Percentiles rank a stretch among this genome's conserved stretches.
phyloP scores from a whole-genome alignment of 1,284 basidiomycete species.

The Takashimella tepidaria region DNA sequence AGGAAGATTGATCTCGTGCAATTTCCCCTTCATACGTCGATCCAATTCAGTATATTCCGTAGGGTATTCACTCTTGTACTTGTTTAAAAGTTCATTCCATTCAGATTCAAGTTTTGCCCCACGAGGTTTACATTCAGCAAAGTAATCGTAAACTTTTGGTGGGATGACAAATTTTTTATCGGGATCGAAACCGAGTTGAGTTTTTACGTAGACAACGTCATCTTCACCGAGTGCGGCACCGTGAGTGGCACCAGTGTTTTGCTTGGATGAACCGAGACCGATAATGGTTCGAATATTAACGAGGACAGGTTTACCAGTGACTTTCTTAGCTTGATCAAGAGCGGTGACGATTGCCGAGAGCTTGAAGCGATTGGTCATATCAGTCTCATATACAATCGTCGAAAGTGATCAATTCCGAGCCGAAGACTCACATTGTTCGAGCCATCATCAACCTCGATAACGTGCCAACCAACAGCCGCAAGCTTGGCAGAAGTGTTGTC shows the following conservation, averaged over 20 bases:
- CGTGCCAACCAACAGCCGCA: conserved; percentile 37
- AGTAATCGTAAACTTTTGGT: conserved; percentile 33
- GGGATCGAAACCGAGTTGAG: conserved; percentile 32
- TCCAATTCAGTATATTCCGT: conserved; percentile 26
- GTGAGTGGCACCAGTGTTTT: conserved; percentile 32
- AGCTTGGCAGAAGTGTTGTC: conserved; percentile 46
- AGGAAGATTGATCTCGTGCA: conserved; percentile 23
- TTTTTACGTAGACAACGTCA: conserved; percentile 40
- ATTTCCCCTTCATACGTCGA: conserved; percentile 28
- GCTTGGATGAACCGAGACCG: conserved; percentile 35
- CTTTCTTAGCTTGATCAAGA: conserved; percentile 30
- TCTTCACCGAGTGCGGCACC: conserved; percentile 39
- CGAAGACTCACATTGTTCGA: conserved; percentile 30
- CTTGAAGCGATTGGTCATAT: conserved; percentile 15
- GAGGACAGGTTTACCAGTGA: conserved; percentile 38
- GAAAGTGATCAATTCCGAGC: not conserved
- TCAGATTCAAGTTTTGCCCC: conserved; percentile 29
- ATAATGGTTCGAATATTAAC: conserved; percentile 44
- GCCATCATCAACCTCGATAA: conserved; percentile 41
- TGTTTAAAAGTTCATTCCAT: conserved; percentile 30
- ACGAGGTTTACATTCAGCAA: conserved; percentile 24
- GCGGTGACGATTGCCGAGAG: conserved; percentile 36
- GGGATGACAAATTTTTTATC: conserved; percentile 34
- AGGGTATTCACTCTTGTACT: conserved; percentile 31
- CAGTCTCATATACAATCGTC: not conserved